Evolutionary conservation across 352 stramenopile genomes (phyloP).

Genomic region (Globisporangium abappressorium): DNA sequence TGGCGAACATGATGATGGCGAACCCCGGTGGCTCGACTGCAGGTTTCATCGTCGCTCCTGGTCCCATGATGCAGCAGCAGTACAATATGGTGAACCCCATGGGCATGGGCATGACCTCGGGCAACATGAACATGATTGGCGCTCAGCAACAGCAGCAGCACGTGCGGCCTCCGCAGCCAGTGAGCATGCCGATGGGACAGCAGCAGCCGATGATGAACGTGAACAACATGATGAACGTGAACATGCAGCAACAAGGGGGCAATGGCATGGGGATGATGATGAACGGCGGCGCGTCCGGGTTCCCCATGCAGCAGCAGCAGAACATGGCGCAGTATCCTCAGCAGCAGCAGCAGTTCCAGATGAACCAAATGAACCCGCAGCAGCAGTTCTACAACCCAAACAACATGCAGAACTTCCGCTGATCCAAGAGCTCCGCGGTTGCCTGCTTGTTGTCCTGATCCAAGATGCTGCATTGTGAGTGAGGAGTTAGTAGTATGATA

Average conservation of each 20-base stretch:
- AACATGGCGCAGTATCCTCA: constrained; percentile 4
- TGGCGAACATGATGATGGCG: constrained; percentile 1
- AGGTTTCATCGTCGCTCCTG: constrained; percentile 9
- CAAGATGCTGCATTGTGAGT: not conserved
- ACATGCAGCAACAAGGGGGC: constrained; percentile 16
- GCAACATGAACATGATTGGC: constrained; percentile 11
- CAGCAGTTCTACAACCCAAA: constrained; percentile 11
- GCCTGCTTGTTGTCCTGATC: not conserved
- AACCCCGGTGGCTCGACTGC: not conserved
- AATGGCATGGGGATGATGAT: constrained; percentile 17
- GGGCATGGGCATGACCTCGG: constrained; percentile 15
- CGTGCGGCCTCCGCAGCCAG: constrained; percentile 38
- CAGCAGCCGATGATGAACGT: constrained; percentile 10
- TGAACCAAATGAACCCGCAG: constrained; percentile 9
- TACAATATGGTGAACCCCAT: constrained; percentile 22
- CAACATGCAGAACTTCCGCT: constrained; percentile 15
- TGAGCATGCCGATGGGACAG: constrained; percentile 12
- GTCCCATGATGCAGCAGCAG: constrained; percentile 19
- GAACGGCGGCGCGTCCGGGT: not conserved
- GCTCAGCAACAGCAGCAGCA: constrained; percentile 23
- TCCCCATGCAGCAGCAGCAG: constrained; percentile 15
- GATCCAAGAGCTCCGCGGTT: not conserved
- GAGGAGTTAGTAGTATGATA: not conserved
- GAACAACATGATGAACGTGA: constrained; percentile 18
- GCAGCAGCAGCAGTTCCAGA: constrained; percentile 18